phyloP scores from a whole-genome alignment of 768 basidiomycete genomes.

The Pilatotrama ljubarskyi region DNA sequence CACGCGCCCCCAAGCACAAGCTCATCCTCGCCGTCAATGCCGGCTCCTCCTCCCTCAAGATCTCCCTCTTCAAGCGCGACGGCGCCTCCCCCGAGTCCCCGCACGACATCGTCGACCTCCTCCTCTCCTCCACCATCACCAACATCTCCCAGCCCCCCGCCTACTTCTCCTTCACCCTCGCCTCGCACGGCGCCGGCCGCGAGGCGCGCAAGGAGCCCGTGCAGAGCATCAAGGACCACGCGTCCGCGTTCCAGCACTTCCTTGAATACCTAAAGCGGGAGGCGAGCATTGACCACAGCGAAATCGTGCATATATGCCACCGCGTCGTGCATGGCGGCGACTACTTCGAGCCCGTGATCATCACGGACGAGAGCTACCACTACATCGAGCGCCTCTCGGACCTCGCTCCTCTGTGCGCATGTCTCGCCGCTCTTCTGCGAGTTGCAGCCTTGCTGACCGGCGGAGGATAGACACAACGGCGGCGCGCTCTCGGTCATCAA shows the following conservation, averaged over 20 bases:
- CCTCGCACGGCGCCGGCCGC: constrained; percentile 26
- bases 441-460: not conserved
- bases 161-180: constrained; percentile 46
- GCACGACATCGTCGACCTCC: constrained; percentile 40
- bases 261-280: constrained; percentile 47
- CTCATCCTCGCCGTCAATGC: constrained; percentile 74
- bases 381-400: constrained; percentile 76
- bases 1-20: constrained; percentile 25
- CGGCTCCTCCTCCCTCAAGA: constrained; percentile 86
- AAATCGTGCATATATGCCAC: constrained; percentile 64
- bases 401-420: constrained; percentile 74
- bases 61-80: constrained; percentile 57
- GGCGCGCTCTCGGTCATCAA: constrained; percentile 60
- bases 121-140: constrained; percentile 54
- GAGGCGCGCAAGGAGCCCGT: constrained; percentile 41
- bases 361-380: constrained; percentile 67
- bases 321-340: constrained; percentile 88
- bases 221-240: constrained; percentile 53
- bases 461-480: constrained; percentile 60
- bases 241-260: constrained; percentile 63
- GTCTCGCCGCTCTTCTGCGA: not conserved
- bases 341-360: constrained; percentile 66
- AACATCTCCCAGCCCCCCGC: constrained; percentile 58
- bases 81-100: constrained; percentile 27
- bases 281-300: constrained; percentile 40